These are phyloP conservation scores for Multifurca ochricompacta DNA, from an alignment of 768 basidiomycete genomes.

Conservation along the genomic window DNA sequence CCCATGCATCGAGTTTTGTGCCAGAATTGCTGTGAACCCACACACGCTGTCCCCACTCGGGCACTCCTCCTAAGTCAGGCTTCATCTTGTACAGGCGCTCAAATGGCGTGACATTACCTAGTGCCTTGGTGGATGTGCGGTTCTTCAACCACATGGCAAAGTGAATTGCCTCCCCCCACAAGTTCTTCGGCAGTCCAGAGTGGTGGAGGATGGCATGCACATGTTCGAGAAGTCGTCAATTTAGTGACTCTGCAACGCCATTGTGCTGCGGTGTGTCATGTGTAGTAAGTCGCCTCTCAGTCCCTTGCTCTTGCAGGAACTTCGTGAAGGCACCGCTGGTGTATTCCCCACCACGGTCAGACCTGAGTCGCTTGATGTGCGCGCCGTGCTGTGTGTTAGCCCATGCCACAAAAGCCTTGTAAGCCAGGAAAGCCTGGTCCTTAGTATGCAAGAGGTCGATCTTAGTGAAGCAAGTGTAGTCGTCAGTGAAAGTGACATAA, in stretches of 20 bases:
- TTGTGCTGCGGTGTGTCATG: no score
- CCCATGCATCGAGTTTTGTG: no score
- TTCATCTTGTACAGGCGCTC: neutral
- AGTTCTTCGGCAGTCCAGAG: no score
- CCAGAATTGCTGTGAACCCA: no score
- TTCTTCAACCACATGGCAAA: slow-evolving; percentile 1
- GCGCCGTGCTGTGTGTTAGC: no score
- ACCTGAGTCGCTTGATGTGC: no score
- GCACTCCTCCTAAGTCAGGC: neutral
- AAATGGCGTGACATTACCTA: neutral
- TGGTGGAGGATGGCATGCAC: no score
- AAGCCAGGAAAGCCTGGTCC: no score
- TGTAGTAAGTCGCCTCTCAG: slow-evolving; percentile 1
- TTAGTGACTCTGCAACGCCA: neutral
- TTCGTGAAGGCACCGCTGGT: neutral
- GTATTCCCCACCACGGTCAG: slow-evolving; percentile 3
- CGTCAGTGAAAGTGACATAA: slow-evolving; percentile 27
- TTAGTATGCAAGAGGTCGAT: no score
- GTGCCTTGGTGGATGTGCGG: neutral
- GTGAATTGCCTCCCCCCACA: no score
- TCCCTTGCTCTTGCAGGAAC: neutral
- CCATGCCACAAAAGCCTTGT: no score
- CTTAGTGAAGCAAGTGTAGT: slow-evolving; percentile 19
- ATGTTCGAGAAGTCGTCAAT: neutral
- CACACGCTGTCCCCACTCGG: no score